Percentiles rank a stretch among this genome's conserved stretches.
Conservation (phyloP, 768 basidiomycete genomes). For the Boletus sp. region DNA sequence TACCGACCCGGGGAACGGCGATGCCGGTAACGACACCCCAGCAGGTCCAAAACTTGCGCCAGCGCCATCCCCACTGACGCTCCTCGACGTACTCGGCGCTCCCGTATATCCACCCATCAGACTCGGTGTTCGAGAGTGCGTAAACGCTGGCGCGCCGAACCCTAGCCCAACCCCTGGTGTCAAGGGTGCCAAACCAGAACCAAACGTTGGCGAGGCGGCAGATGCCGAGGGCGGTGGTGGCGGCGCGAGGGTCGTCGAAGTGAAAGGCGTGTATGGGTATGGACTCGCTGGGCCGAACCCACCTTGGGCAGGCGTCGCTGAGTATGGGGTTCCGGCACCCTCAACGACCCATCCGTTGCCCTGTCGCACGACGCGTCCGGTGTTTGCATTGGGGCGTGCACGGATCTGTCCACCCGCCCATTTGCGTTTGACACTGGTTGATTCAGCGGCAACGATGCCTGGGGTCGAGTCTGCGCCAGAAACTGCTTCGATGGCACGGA, state of each 20-base stretch:
- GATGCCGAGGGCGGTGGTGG: conserved; percentile 7
- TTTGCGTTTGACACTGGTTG: conserved; percentile 60
- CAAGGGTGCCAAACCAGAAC: conserved; percentile 30
- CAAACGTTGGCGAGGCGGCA: conserved; percentile 28
- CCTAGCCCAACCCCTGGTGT: conserved; percentile 31
- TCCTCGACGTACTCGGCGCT: conserved; percentile 1
- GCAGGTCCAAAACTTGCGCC: not conserved
- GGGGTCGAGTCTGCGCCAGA: conserved; percentile 49
- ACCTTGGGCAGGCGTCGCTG: conserved; percentile 33
- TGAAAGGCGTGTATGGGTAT: conserved; percentile 34
- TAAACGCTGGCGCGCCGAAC: conserved; percentile 24
- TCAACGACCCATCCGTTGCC: conserved; percentile 62
- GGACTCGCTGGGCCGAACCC: conserved; percentile 27
- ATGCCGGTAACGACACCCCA: conserved; percentile 17
- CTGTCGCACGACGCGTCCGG: conserved; percentile 48
- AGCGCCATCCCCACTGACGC: conserved; percentile 11
- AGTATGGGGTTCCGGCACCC: conserved; percentile 38
- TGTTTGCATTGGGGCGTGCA: conserved; percentile 39
- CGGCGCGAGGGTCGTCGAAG: not conserved
- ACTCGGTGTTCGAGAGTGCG: conserved; percentile 14
- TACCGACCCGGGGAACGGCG: conserved; percentile 20
- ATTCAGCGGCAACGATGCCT: conserved; percentile 61
- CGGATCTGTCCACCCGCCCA: conserved; percentile 68
- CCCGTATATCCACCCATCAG: conserved; percentile 10
- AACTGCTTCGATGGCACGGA: conserved; percentile 64